Evolutionary conservation across 495 filamentous ascomycete genomes (phyloP), one percentile per base, ranked within the genome.

Genomic region (Achaetomiella virescens): DNA sequence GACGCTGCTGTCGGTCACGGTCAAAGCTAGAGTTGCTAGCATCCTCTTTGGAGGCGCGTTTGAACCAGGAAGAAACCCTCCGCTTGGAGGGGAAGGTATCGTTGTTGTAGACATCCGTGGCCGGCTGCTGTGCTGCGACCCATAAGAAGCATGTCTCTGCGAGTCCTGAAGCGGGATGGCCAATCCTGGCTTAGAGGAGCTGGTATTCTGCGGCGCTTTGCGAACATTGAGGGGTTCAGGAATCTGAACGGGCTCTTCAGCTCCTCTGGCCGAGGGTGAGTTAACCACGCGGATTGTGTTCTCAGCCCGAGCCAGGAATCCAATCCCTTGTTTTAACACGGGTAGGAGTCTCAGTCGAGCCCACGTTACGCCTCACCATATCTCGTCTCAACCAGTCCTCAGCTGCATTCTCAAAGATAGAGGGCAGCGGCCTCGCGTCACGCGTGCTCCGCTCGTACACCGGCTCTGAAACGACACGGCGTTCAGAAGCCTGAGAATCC

Each of bases 41-140:
- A 14, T 56, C 66, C 1, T 69, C 65, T 33, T 81, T 80, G 5
- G 78, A 78, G 25, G 73, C 69, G 2, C 82, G 78, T 47, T 77
- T 84, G 64, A 88, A 86, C 85, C 85, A 90, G 2, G 78, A 80
- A 59, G 81, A 77, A 37, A 81, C 86, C 67, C 84, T 86, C 37
- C 78, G 75, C 35, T 69, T 67, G 48, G 63, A 67, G 1, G 70
- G 61, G 33, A 43, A 35, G 17, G 25, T 46, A 36, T 42, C 48
- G 20, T 35, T 43, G 25, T 54, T 29, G 8, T 54, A 35, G 27
- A 27, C 41, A 41, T 60, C 18, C 25, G 18, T 20, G 35, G 20
- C 9, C 31, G 46, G 20, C 0, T 21, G 15, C 27, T 50, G 5
- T 54, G 58, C 2, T 55, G 43, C 25, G 42, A 52, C n/a, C 33